Percentiles rank a stretch among this genome's conserved stretches.
Evolutionary conservation across 768 basidiomycete genomes (phyloP).

Genomic region (Pholiota microspora): DNA sequence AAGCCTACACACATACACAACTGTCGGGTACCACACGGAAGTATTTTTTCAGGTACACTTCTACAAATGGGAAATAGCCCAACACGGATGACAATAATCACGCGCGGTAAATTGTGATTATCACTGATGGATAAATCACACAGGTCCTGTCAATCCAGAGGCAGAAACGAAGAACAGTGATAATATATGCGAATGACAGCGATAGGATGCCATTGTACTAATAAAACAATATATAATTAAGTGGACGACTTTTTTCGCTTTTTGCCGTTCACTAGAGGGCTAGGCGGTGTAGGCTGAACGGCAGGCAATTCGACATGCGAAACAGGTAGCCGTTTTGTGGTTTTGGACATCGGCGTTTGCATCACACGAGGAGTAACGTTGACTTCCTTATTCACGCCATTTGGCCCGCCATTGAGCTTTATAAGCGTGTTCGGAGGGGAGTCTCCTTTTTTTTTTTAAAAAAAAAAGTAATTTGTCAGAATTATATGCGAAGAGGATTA

Average conservation of each 20-base stretch:
- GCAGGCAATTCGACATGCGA: background rate
- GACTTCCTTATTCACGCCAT: slow-evolving; percentile 8
- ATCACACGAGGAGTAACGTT: background rate
- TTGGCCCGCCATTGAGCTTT: slow-evolving; percentile 15
- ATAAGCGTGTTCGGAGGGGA: slow-evolving; percentile 7
- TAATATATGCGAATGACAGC: background rate
- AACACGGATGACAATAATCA: background rate
- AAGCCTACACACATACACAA: too few species aligned
- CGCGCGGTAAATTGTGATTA: background rate
- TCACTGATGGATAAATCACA: background rate
- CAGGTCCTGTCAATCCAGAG: background rate
- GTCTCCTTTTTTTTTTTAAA: slow-evolving; percentile 5
- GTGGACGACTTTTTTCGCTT: slow-evolving; percentile 51
- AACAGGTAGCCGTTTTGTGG: slow-evolving; percentile 5
- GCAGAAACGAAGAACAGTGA: too few species aligned
- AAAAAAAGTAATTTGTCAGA: background rate
- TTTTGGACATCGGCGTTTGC: slow-evolving; percentile 3
- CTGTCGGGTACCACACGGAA: background rate
- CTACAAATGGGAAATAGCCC: slow-evolving; percentile 4
- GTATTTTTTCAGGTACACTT: slow-evolving; percentile 6
- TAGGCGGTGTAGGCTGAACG: slow-evolving; percentile 14
- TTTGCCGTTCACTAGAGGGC: slow-evolving; percentile 37
- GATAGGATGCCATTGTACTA: background rate
- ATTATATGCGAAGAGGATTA: background rate
- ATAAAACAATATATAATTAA: slow-evolving; percentile 1